Base-by-base conservation (phyloP, 73 alveolate genomes). In the Stentor roeselii region DNA sequence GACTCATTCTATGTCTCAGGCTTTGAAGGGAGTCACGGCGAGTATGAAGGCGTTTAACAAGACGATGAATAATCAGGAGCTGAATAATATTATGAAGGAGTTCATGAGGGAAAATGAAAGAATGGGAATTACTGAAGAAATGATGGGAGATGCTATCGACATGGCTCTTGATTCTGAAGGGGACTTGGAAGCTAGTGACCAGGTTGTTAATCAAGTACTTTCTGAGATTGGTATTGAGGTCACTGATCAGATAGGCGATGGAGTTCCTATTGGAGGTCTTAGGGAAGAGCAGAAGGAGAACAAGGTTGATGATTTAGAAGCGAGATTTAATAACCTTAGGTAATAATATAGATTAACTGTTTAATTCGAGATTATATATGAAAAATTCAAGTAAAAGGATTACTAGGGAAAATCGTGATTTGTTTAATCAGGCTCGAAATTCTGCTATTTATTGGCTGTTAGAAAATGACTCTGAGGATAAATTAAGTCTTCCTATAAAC, bases 101-200 rank as follows among this genome's bases (percentile, higher is more conserved):
- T 89, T 87, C 38, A 67, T 78, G 3, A 87, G 78, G 50, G 74
- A 61, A 37, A 82, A 80, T 82, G 36, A 32, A 50, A 60, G 50
- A 38, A 75, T 87, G 58, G 90, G 75, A 31, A 87, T 89, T 75
- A 82, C 30, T n/a, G 59, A 76, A 39, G 92, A 83, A 11, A 60
- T 75, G 90, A 92, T 92, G 93, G 90, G 92, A 42, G 97, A 92
- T 75, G 97, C 91, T 37, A 90, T 92, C n/a, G 97, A 92, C 78
- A 82, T 86, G 75, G 95, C 88, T 3, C 80, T 88, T 75, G 96
- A 92, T 58, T 59, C 39, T 32, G 92, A 60, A 74, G 94, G 82
- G 11, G 95, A 92, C 61, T 90, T 42, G 50, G 95, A 87, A 34
- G 97, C 85, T 15, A 87, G 86, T 31, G 92, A 87, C 35, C 60